Percentiles rank a stretch among this genome's conserved stretches.
Conservation (phyloP, 345 rosid species). For the Aegle marmelos region DNA sequence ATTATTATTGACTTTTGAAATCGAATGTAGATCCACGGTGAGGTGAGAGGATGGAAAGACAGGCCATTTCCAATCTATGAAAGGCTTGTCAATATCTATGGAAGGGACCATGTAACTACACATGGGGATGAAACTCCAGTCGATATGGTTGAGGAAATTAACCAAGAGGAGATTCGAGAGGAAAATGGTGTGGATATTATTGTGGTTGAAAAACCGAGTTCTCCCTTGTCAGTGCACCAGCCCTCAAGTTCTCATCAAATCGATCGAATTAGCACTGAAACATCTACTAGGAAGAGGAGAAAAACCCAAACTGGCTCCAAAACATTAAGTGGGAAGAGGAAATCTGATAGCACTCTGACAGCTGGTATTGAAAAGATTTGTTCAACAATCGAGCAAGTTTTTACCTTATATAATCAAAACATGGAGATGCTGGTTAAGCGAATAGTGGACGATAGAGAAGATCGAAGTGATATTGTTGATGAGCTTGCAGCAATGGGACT, state of each 20-base stretch:
- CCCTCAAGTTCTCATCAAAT: not conserved
- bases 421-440: not conserved
- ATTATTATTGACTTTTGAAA: not conserved
- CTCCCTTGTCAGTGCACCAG: not conserved
- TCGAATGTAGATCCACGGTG: not conserved
- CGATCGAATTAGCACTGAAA: not conserved
- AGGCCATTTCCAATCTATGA: constrained; percentile 4
- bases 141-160: not conserved
- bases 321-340: not conserved
- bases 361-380: not conserved
- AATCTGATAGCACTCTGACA: not conserved
- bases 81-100: not conserved
- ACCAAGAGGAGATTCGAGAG: not conserved
- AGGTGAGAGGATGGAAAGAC: not conserved
- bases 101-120: not conserved
- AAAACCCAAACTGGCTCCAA: not conserved
- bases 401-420: not conserved
- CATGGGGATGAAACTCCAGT: not conserved
- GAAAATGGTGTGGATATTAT: not conserved
- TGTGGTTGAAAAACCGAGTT: not conserved
- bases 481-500: not conserved
- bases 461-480: constrained; percentile 1
- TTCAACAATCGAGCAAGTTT: not conserved
- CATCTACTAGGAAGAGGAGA: not conserved
- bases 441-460: not conserved